phyloP scores from a whole-genome alignment of 2,329 filamentous ascomycete genomes.

The Claviceps capensis region DNA sequence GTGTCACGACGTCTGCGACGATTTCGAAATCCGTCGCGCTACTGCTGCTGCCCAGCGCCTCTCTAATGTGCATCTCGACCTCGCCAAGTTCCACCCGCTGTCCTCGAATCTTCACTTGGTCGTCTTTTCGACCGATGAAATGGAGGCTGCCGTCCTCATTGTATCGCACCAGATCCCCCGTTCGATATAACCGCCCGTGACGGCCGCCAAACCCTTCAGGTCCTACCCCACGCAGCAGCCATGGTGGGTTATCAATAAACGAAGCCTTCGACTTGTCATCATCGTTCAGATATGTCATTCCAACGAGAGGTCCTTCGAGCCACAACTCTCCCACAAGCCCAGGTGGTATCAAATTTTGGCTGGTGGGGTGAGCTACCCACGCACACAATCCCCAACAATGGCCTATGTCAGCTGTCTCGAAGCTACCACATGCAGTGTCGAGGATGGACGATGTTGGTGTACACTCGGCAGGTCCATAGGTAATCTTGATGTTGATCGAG shows the following conservation, averaged over 20 bases:
- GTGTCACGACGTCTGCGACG: background rate
- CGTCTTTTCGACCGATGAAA: constrained; percentile 13
- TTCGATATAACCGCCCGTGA: constrained; percentile 8
- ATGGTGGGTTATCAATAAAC: background rate
- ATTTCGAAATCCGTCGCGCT: background rate
- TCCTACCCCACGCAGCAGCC: background rate
- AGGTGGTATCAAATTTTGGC: background rate
- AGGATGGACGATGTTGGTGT: constrained; percentile 6
- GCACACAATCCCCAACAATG: background rate
- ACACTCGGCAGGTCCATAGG: constrained; percentile 12
- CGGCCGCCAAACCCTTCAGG: background rate
- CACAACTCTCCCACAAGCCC: constrained; percentile 3
- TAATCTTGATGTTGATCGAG: constrained; percentile 7
- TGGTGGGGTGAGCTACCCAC: background rate
- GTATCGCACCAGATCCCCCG: constrained; percentile 11
- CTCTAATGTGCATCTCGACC: constrained; percentile 5
- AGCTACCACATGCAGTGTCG: too few species aligned
- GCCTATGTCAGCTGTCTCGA: background rate
- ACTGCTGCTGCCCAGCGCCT: background rate
- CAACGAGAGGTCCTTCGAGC: background rate
- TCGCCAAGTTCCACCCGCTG: constrained; percentile 13
- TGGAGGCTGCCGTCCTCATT: constrained; percentile 9
- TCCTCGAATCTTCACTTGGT: constrained; percentile 14
- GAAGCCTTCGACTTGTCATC: background rate
- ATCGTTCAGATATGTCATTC: background rate